phyloP scores from a whole-genome alignment of 148 eudicot genomes.

The Chenopodium berlandieri region DNA sequence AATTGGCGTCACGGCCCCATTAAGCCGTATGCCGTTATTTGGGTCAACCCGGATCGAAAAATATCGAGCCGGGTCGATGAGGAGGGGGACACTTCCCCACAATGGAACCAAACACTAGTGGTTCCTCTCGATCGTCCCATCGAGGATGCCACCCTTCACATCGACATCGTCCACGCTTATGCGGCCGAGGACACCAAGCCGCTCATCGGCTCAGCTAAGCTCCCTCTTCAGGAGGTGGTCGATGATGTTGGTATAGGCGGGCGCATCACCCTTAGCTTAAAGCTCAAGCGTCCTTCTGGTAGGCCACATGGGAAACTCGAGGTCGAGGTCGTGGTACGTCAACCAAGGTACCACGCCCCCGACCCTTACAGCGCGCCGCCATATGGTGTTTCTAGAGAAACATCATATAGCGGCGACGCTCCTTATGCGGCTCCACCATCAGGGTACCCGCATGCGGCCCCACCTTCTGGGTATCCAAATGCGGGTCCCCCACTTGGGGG shows the following conservation, averaged over 20 bases:
- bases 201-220: constrained; percentile 62
- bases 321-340: constrained; percentile 41
- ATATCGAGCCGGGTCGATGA: constrained; percentile 56
- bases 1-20: constrained; percentile 83
- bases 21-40: constrained; percentile 69
- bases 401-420: not conserved
- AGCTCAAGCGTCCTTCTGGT: constrained; percentile 84
- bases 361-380: constrained; percentile 57
- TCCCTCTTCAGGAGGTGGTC: constrained; percentile 47
- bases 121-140: constrained; percentile 63
- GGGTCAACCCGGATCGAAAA: constrained; percentile 70
- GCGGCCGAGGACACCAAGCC: constrained; percentile 63
- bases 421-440: too few species aligned
- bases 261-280: constrained; percentile 28
- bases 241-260: constrained; percentile 61
- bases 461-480: not conserved
- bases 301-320: constrained; percentile 78
- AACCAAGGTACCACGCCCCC: constrained; percentile 54
- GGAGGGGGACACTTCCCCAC: constrained; percentile 63
- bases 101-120: constrained; percentile 59
- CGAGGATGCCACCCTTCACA: constrained; percentile 52
- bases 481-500: constrained; percentile 3
- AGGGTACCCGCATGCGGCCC: not conserved
- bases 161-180: constrained; percentile 73
- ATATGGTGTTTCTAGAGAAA: constrained; percentile 33